These are phyloP conservation scores for Vigna unguiculata DNA, from an alignment of 306 rosid species.

Conservation along the genomic window DNA sequence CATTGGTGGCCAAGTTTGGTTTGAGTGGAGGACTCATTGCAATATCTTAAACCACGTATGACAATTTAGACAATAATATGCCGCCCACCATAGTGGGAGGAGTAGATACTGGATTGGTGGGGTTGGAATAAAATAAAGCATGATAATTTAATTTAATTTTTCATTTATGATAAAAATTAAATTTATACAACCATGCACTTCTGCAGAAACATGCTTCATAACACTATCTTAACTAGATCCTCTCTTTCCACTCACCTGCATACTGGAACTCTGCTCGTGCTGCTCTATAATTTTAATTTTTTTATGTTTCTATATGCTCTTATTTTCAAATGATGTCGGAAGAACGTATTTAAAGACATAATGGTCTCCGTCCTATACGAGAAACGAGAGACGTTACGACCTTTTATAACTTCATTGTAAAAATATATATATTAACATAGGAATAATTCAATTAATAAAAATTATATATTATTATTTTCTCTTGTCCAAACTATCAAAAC, in stretches of 20 bases:
- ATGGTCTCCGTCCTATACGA: too few species aligned
- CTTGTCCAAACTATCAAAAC: too few species aligned
- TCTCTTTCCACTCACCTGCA: neutral
- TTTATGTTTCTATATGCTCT: too few species aligned
- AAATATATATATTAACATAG: too few species aligned
- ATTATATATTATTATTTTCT: too few species aligned
- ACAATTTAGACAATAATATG: conserved; percentile 29
- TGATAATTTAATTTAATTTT: neutral
- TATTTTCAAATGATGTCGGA: too few species aligned
- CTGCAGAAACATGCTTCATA: conserved; percentile 42
- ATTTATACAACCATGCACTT: conserved; percentile 27
- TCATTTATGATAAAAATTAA: neutral
- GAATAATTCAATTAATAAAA: too few species aligned
- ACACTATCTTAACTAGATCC: neutral
- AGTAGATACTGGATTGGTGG: neutral
- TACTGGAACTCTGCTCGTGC: conserved; percentile 20
- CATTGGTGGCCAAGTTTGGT: conserved; percentile 32
- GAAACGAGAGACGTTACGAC: too few species aligned
- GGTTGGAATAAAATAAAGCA: neutral
- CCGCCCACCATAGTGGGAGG: conserved; percentile 1
- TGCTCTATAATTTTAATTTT: too few species aligned
- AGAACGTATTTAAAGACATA: too few species aligned
- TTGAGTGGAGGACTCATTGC: conserved; percentile 10
- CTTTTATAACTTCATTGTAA: too few species aligned
- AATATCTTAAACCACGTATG: neutral